These are phyloP conservation scores for Tulasnella sp. DNA, from an alignment of 768 basidiomycete species.

Conservation along the genomic window DNA sequence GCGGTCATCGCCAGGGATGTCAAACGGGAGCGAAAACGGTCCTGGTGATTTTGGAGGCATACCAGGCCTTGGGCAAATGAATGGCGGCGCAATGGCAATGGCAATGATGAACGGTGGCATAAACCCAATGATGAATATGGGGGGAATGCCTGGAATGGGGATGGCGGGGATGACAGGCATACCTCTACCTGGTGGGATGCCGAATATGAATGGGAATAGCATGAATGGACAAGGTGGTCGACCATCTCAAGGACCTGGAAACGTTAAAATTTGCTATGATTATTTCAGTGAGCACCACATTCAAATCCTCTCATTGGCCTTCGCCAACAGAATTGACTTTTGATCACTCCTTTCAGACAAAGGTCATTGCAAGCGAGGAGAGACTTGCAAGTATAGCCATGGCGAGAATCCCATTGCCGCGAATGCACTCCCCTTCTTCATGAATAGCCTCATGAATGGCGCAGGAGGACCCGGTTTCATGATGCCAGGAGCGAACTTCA, in stretches of 20 bases:
- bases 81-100: not conserved
- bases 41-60: too few relatives aligned
- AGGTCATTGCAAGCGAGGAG: constrained; percentile 84
- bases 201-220: constrained; percentile 16
- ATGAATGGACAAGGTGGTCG: constrained; percentile 22
- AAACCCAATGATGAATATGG: constrained; percentile 29
- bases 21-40: not conserved
- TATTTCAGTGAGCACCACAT: constrained; percentile 66
- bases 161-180: constrained; percentile 20
- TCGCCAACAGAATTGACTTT: constrained; percentile 12
- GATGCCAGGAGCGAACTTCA: constrained; percentile 47
- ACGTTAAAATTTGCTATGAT: constrained; percentile 76
- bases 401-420: constrained; percentile 59
- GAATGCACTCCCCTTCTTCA: constrained; percentile 48
- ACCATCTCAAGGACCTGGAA: constrained; percentile 49
- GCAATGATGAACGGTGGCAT: not conserved
- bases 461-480: constrained; percentile 32
- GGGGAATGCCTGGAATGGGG: constrained; percentile 23
- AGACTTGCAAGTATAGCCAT: constrained; percentile 84
- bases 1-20: constrained; percentile 32
- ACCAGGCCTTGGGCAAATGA: too few relatives aligned
- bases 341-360: constrained; percentile 45
- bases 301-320: not conserved
- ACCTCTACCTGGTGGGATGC: constrained; percentile 14
- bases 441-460: constrained; percentile 37